Conservation (phyloP, 2,329 filamentous ascomycete species). For the Claviceps sp. region DNA sequence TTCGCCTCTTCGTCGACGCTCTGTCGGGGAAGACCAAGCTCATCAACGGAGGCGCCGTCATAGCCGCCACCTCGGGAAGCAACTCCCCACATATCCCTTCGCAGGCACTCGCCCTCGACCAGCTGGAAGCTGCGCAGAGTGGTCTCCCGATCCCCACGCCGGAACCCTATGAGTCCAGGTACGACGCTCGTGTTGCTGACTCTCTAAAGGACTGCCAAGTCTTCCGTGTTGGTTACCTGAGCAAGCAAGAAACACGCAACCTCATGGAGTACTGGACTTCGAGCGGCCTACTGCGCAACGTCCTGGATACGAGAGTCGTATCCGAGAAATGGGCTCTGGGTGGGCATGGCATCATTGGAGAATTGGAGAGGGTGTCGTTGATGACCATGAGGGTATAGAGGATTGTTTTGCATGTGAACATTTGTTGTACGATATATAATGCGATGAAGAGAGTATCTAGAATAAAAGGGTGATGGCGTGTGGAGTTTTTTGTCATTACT, state of each 20-base stretch:
- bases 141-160: slow-evolving; percentile 23
- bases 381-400: slow-evolving; percentile 32
- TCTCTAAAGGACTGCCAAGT: slow-evolving; percentile 36
- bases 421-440: neutral
- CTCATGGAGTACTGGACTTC: slow-evolving; percentile 90
- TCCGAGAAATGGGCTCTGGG: slow-evolving; percentile 73
- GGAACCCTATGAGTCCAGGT: slow-evolving; percentile 42
- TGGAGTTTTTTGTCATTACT: no score
- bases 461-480: neutral
- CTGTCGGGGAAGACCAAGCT: slow-evolving; percentile 46
- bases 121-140: slow-evolving; percentile 33
- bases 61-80: slow-evolving; percentile 61
- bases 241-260: slow-evolving; percentile 58
- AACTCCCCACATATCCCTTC: slow-evolving; percentile 53
- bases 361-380: slow-evolving; percentile 60
- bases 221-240: slow-evolving; percentile 52
- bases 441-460: neutral
- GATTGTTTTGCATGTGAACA: neutral
- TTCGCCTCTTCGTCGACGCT: slow-evolving; percentile 61
- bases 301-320: slow-evolving; percentile 57
- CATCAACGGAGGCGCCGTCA: slow-evolving; percentile 63
- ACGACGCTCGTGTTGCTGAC: slow-evolving; percentile 43
- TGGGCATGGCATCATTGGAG: slow-evolving; percentile 70
- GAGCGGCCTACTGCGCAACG: slow-evolving; percentile 63
- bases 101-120: slow-evolving; percentile 53